These are phyloP conservation scores for Penicillium sp. DNA, from an alignment of 2,329 filamentous ascomycete species.

Conservation along the genomic window DNA sequence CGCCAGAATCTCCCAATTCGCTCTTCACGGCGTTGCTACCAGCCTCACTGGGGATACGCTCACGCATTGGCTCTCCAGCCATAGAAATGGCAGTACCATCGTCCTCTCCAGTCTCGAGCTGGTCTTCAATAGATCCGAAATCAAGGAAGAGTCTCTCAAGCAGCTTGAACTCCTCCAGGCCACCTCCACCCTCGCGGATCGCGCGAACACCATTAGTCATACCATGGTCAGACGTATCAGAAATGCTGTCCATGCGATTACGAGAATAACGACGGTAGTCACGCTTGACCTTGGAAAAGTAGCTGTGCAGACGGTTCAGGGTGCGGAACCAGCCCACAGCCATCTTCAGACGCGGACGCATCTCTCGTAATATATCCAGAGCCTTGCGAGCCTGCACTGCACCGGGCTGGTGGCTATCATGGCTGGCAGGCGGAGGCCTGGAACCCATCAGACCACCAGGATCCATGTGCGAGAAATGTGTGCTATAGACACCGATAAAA, in stretches of 20 bases:
- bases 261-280: constrained; percentile 36
- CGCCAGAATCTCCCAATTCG: constrained; percentile 32
- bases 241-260: constrained; percentile 27
- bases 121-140: constrained; percentile 39
- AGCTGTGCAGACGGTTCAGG: constrained; percentile 39
- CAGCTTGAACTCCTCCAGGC: constrained; percentile 38
- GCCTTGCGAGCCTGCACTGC: constrained; percentile 34
- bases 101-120: constrained; percentile 34
- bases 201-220: constrained; percentile 28
- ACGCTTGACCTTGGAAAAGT: constrained; percentile 38
- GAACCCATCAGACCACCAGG: constrained; percentile 45
- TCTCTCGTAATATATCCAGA: constrained; percentile 38
- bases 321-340: constrained; percentile 43
- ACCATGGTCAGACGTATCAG: constrained; percentile 25
- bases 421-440: constrained; percentile 22
- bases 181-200: constrained; percentile 32
- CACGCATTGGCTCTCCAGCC: constrained; percentile 22
- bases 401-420: constrained; percentile 28
- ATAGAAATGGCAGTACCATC: constrained; percentile 24
- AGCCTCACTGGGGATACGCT: constrained; percentile 36
- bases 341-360: constrained; percentile 40
- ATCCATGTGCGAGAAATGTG: constrained; percentile 54
- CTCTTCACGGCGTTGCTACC: constrained; percentile 41
- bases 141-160: constrained; percentile 41
- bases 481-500: constrained; percentile 49